These are phyloP conservation scores for Hyphopichia fennica DNA, from an alignment of 1,139 yeast genomes.

Conservation along the genomic window DNA sequence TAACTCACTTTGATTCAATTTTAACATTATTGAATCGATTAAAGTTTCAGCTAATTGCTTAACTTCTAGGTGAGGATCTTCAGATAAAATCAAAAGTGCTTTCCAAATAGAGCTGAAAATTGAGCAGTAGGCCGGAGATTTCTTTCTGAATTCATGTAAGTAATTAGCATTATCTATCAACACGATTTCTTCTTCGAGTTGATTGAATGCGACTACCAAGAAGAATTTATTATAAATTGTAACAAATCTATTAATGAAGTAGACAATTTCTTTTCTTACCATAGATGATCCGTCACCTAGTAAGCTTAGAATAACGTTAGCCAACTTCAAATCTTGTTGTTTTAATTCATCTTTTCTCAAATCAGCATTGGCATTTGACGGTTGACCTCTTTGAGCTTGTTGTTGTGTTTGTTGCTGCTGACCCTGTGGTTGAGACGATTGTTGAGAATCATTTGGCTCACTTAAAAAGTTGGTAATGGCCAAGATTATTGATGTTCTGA, in stretches of 20 bases:
- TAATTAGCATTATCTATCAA: constrained; percentile 60
- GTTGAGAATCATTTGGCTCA: constrained; percentile 24
- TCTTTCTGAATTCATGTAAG: constrained; percentile 59
- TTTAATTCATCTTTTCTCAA: constrained; percentile 45
- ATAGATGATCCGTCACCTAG: constrained; percentile 87
- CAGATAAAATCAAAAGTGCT: constrained; percentile 73
- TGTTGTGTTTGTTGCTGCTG: constrained; percentile 11
- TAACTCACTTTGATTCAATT: constrained; percentile 66
- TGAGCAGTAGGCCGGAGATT: constrained; percentile 79
- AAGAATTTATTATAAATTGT: constrained; percentile 71
- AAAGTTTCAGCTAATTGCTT: constrained; percentile 70
- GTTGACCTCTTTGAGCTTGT: constrained; percentile 10
- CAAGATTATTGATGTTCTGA: constrained; percentile 77
- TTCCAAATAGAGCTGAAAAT: constrained; percentile 90
- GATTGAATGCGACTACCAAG: constrained; percentile 83
- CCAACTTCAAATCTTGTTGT: constrained; percentile 54
- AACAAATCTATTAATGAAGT: constrained; percentile 75
- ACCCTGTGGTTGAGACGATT: constrained; percentile 20
- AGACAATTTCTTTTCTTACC: constrained; percentile 82
- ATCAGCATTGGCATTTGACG: constrained; percentile 18
- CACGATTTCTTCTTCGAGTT: constrained; percentile 77
- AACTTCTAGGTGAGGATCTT: constrained; percentile 88
- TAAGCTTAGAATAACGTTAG: constrained; percentile 46
- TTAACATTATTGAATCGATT: constrained; percentile 71
- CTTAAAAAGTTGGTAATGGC: constrained; percentile 74